Conservation (phyloP, 306 rosid genomes). For the Luffa acutangula region DNA sequence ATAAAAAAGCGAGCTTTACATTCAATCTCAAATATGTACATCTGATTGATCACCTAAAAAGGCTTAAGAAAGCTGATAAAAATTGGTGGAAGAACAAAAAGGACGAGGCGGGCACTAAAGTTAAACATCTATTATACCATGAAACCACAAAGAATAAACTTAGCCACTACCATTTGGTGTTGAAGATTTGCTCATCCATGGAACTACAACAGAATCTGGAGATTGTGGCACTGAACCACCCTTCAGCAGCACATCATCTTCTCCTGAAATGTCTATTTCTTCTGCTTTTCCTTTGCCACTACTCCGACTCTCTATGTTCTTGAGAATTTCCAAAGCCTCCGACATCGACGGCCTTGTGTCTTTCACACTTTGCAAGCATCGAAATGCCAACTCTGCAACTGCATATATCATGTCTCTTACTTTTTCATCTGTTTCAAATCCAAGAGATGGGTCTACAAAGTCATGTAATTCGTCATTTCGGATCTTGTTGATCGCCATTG, state of each 20-base stretch:
- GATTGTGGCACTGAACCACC: slow-evolving; percentile 36
- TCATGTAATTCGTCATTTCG: slow-evolving; percentile 46
- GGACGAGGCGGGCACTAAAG: background rate
- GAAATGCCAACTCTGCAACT: slow-evolving; percentile 74
- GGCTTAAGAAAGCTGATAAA: background rate
- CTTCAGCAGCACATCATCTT: slow-evolving; percentile 37
- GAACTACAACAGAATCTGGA: slow-evolving; percentile 24
- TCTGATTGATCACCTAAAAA: background rate
- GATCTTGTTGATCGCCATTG: slow-evolving; percentile 71
- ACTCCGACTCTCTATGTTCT: slow-evolving; percentile 35
- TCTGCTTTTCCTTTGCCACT: slow-evolving; percentile 27
- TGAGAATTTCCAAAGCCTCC: slow-evolving; percentile 34
- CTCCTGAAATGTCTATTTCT: slow-evolving; percentile 32
- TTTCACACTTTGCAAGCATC: slow-evolving; percentile 54
- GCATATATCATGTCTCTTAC: slow-evolving; percentile 46
- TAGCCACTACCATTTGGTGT: slow-evolving; percentile 43
- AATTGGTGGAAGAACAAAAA: background rate
- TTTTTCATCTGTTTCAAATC: slow-evolving; percentile 47
- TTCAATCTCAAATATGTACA: slow-evolving; percentile 5
- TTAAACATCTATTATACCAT: background rate
- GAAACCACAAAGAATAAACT: background rate
- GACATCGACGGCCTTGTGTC: slow-evolving; percentile 65
- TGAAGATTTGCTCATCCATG: slow-evolving; percentile 27
- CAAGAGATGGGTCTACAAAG: slow-evolving; percentile 48
- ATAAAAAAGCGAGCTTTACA: slow-evolving; percentile 10